Conservation (phyloP, 2,329 filamentous ascomycete genomes). For the Teratosphaeria destructans region DNA sequence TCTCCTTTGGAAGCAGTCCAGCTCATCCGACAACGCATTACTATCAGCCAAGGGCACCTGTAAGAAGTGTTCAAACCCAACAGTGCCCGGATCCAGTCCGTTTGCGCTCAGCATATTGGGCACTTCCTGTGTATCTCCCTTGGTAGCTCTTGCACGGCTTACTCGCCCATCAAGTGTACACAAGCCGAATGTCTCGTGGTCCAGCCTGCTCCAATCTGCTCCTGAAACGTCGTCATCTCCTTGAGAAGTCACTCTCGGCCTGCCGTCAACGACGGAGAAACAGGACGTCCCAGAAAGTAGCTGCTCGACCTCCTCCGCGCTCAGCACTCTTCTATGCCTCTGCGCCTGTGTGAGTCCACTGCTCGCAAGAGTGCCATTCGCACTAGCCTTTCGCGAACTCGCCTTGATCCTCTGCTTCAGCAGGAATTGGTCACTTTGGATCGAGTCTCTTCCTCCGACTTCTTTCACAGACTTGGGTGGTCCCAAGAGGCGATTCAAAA, state of each 20-base stretch:
- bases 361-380: not conserved
- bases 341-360: not conserved
- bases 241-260: not conserved
- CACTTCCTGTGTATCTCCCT: slow-evolving; percentile 26
- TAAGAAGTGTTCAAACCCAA: slow-evolving; percentile 38
- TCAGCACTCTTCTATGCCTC: slow-evolving; percentile 5
- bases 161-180: not conserved
- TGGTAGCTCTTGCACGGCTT: not conserved
- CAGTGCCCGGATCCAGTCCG: slow-evolving; percentile 36
- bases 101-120: slow-evolving; percentile 39
- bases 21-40: slow-evolving; percentile 7
- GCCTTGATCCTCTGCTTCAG: slow-evolving; percentile 12
- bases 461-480: slow-evolving; percentile 7
- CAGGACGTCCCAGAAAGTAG: slow-evolving; percentile 21
- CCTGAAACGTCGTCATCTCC: not conserved
- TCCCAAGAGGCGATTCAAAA: slow-evolving; percentile 15
- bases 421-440: slow-evolving; percentile 8
- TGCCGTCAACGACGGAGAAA: slow-evolving; percentile 11
- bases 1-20: slow-evolving; percentile 8
- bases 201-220: not conserved
- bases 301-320: slow-evolving; percentile 10
- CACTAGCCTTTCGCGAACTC: slow-evolving; percentile 1
- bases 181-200: not conserved
- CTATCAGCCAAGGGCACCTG: slow-evolving; percentile 35
- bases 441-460: slow-evolving; percentile 4